Base-by-base conservation (phyloP, 2,329 filamentous ascomycete species). In the Trichoderma pleuroti region DNA sequence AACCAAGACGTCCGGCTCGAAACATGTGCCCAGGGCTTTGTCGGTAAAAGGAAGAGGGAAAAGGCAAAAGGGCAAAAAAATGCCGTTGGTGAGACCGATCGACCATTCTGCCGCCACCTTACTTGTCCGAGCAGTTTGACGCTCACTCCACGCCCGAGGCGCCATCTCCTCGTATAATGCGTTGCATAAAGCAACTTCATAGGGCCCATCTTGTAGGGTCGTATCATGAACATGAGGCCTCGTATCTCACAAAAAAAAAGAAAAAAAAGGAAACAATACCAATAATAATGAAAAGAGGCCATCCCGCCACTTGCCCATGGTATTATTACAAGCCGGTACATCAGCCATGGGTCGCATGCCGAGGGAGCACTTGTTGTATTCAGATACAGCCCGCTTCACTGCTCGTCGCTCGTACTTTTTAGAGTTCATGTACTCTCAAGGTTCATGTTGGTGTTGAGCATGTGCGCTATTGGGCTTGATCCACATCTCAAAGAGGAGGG, bases 81-180 rank as follows among this genome's bases (percentile, higher is more conserved):
- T 68, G 56, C 56, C 56, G 52, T 39, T 14, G 26, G 65, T 46
- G 52, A 52, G 46, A 68, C 56, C 49, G 63, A 36, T 68, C 36
- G 56, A n/a, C 65, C 28, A 39, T 61, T 61, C 65, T 61, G 21
- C 65, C 39, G 56, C 56, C 28, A 46, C 65, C 28, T 24, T 34
- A 12, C 56, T 21, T 59, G 30, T 24, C 24, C 59, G 8, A 39
- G 34, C 42, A 49, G 26, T 32, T 42, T 60, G 56, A 21, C 56
- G 36, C 39, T 61, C 36, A 28, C 39, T 57, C 32, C 56, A 26
- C 39, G 59, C n/a, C 54, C 24, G 42, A 18, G 42, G 21, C 54
- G 34, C 65, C 36, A 68, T 52, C 16, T 52, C 39, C 65, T 68
- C 65, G 65, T 68, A 68, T 68, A 66, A 42, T 28, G 14, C 30